Evolutionary conservation across 179 eudicot genomes (phyloP).

Genomic region (Sideroxylon spinosum): DNA sequence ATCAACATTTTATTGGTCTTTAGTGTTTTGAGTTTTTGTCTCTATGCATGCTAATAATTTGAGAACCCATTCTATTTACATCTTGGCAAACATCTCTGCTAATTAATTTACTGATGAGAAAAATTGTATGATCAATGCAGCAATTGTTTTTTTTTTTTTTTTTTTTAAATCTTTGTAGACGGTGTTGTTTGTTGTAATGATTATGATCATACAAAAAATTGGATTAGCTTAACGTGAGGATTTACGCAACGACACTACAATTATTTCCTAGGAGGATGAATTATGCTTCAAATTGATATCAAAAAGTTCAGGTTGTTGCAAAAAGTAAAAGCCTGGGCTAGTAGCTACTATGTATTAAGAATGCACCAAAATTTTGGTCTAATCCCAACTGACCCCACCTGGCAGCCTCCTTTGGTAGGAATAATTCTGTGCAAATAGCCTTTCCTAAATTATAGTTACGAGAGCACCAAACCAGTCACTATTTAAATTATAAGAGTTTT

Average conservation of each 20-base stretch:
- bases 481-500: no score
- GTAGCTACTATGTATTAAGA: not conserved
- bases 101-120: not conserved
- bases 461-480: no score
- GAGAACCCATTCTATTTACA: not conserved
- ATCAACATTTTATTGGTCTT: not conserved
- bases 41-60: not conserved
- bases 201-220: not conserved
- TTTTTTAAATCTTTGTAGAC: no score
- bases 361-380: not conserved
- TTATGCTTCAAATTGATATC: not conserved
- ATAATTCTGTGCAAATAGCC: not conserved
- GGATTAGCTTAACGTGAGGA: not conserved
- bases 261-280: not conserved
- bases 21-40: not conserved
- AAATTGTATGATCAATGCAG: not conserved
- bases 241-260: not conserved
- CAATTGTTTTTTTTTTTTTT: no score
- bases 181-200: not conserved
- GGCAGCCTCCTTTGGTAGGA: not conserved
- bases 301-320: not conserved
- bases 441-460: no score
- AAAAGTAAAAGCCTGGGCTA: not conserved
- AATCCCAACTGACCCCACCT: not conserved
- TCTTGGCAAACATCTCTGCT: not conserved